Evolutionary conservation across 2,329 filamentous ascomycete species (phyloP), one percentile per base, ranked within the genome.

Genomic region (Ophiobolus disseminans): DNA sequence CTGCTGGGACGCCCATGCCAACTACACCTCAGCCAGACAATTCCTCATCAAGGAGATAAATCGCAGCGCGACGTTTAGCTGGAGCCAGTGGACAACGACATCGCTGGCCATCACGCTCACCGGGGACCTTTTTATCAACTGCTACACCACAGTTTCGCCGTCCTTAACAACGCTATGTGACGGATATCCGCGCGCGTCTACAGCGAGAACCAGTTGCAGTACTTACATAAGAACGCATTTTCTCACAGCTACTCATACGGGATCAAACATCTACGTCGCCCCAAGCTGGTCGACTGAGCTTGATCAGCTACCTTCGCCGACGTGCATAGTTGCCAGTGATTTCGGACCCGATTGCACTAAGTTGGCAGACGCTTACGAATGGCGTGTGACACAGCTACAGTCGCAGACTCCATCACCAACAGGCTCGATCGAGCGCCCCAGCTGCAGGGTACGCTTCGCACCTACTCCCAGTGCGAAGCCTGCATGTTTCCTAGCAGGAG

Each of bases 231-330:
- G n/a, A n/a, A n/a, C n/a, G n/a, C n/a, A n/a, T n/a, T n/a, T n/a
- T n/a, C n/a, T n/a, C n/a, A n/a, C n/a, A n/a, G n/a, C n/a, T n/a
- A n/a, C n/a, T n/a, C n/a, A n/a, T n/a, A n/a, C n/a, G n/a, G 32
- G 28, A 7, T 42, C 38, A 6, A 31, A 35, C 22, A 22, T n/a
- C n/a, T 48, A 22, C 21, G 23, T 48, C 9, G 34, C 19, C 9
- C 45, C 45, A 7, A 48, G 30, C 11, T 48, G 45, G 45, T 26
- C 45, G 4, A 48, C 45, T 1, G 45, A 48, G 19, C 45, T 48
- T n/a, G 17, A 25, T 5, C 20, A 42, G 16, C n/a, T 42, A 5
- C 38, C 31, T 4, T 19, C 26, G 1, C 45, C 45, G 13, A 42
- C 30, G 3, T 48, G 45, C n/a, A 48, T 31, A n/a, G 28, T 32